Evolutionary conservation across 352 stramenopile genomes (phyloP).

Genomic region (Phytophthora macrochlamydospora): DNA sequence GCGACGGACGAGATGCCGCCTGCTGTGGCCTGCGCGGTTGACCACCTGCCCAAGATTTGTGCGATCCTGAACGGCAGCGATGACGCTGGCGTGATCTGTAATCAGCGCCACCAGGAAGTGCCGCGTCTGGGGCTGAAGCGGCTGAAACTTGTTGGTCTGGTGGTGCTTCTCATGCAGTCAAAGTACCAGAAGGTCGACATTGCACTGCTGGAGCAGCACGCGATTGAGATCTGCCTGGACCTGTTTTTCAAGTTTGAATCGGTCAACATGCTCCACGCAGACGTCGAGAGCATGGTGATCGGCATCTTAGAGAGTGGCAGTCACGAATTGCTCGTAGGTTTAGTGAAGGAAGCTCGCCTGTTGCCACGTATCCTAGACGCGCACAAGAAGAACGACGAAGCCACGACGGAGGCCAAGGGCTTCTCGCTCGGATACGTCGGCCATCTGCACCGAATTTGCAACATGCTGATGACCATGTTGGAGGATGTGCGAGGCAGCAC

Average conservation of each 20-base stretch:
- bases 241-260: conserved; percentile 90
- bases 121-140: conserved; percentile 75
- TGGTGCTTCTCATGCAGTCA: conserved; percentile 83
- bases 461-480: conserved; percentile 83
- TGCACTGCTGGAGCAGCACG: conserved; percentile 66
- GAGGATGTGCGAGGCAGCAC: conserved; percentile 76
- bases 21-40: conserved; percentile 58
- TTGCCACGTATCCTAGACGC: conserved; percentile 77
- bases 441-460: conserved; percentile 85
- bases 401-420: conserved; percentile 54
- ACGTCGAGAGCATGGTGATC: conserved; percentile 87
- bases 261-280: conserved; percentile 88
- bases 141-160: conserved; percentile 79
- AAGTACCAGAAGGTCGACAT: conserved; percentile 86
- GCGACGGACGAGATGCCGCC: conserved; percentile 66
- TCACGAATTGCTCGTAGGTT: conserved; percentile 67
- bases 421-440: conserved; percentile 84
- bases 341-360: conserved; percentile 79
- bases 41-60: conserved; percentile 68
- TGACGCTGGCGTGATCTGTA: conserved; percentile 70
- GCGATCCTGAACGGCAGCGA: conserved; percentile 68
- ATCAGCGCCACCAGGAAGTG: conserved; percentile 77
- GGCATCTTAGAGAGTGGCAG: conserved; percentile 84
- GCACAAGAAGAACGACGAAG: conserved; percentile 80
- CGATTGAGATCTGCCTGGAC: conserved; percentile 76